Percentiles rank a stretch among this genome's conserved stretches.
Conservation (phyloP, 2,329 filamentous ascomycete genomes). For the Paecilomyces formosus region DNA sequence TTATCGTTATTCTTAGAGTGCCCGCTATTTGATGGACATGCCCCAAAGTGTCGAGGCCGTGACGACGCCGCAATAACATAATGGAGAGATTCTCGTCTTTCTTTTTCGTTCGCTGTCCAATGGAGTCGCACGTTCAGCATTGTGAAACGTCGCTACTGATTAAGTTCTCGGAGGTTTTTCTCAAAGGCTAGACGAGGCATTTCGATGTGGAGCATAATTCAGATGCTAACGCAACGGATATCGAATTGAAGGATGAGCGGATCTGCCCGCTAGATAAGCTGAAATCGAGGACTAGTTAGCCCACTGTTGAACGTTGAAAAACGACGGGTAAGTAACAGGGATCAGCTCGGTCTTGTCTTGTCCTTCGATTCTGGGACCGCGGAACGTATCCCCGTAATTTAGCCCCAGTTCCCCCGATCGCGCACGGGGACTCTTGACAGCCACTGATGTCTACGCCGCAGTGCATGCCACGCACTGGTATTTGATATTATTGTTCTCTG, state of each 20-base stretch:
- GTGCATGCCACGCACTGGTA: neutral
- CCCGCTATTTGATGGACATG: neutral
- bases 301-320: neutral
- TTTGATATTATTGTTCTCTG: neutral
- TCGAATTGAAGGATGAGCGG: neutral
- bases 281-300: neutral
- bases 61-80: neutral
- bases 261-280: neutral
- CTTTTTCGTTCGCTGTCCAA: neutral
- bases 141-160: neutral
- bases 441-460: neutral
- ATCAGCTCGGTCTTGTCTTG: neutral
- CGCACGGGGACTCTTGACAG: neutral
- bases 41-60: neutral
- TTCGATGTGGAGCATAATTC: neutral
- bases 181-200: neutral
- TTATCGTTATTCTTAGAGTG: neutral
- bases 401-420: neutral
- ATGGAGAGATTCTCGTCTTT: neutral
- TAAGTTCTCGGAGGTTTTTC: neutral
- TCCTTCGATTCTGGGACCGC: neutral
- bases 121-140: neutral
- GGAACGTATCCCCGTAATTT: neutral
- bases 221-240: neutral
- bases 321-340: neutral